These are phyloP conservation scores for Botryotinia calthae DNA, from an alignment of 2,329 filamentous ascomycete genomes.

Conservation along the genomic window DNA sequence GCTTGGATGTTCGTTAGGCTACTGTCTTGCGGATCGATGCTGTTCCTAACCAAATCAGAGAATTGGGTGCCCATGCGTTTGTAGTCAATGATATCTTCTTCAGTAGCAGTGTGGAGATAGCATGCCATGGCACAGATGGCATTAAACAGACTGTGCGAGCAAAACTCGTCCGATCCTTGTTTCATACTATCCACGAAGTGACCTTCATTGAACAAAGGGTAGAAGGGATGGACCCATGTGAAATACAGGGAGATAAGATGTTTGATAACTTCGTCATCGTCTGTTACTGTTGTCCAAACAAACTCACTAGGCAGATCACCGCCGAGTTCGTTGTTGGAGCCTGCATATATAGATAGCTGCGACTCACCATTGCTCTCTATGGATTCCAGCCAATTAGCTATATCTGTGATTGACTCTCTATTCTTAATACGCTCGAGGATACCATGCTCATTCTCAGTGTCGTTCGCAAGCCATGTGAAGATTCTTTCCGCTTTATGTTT, in stretches of 20 bases:
- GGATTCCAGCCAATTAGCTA: constrained; percentile 35
- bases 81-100: constrained; percentile 32
- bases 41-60: constrained; percentile 29
- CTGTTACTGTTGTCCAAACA: constrained; percentile 36
- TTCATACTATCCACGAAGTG: constrained; percentile 36
- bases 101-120: constrained; percentile 31
- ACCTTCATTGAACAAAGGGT: constrained; percentile 38
- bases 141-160: constrained; percentile 37
- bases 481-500: background rate
- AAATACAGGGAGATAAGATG: constrained; percentile 40
- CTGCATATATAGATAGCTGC: constrained; percentile 27
- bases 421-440: constrained; percentile 36
- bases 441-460: constrained; percentile 35
- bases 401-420: constrained; percentile 35
- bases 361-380: constrained; percentile 30
- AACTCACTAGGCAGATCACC: constrained; percentile 17
- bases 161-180: constrained; percentile 29
- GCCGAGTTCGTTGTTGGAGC: constrained; percentile 34
- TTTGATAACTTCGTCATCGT: constrained; percentile 31
- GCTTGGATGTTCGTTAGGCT: constrained; percentile 36
- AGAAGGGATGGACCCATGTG: constrained; percentile 40
- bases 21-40: constrained; percentile 31
- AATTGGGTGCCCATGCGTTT: constrained; percentile 33
- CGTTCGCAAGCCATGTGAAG: constrained; percentile 33
- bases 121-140: constrained; percentile 40